Evolutionary conservation across 2,329 filamentous ascomycete species (phyloP), one percentile per base, ranked within the genome.

Genomic region (Fusarium sp.): DNA sequence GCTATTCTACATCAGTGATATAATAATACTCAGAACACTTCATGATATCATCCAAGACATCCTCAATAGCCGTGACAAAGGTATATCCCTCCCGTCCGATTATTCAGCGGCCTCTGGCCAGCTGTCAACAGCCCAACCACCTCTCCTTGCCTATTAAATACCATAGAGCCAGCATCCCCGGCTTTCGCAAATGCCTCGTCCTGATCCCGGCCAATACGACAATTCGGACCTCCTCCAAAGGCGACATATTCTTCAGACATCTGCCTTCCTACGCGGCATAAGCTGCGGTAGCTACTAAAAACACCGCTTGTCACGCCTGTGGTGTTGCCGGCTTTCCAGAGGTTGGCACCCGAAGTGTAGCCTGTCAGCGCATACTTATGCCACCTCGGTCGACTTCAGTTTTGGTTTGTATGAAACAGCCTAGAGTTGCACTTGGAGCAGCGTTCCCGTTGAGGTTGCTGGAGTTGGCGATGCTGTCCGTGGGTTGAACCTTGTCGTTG

Each of bases 31-130:
- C 34, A 4, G 51, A 53, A 14, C 9, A 22, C 5, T 10, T 14
- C 21, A 28, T 34, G 17, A 65, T 61, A 15, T 61, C 52, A 2
- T 47, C 9, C 3, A 65, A 60, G 3, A 61, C 43, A 24, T 61
- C 40, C 33, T 61, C 51, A 14, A 61, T 65, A 10, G 57, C 36
- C 7, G 56, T 65, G 17, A 61, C 52, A 26, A 53, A 36, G 2
- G 19, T 15, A 6, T 55, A 59, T 7, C 44, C 45, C 4, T 7
- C 44, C 45, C 4, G 15, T 6, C 2, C 8, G 7, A 33, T n/a
- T 21, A 13, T 50, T 39, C 11, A 31, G 26, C 4, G 50, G 55
- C 26, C 4, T 17, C n/a, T 55, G 55, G 42, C 49, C 60, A 15
- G 22, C 45, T 24, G 47, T 44, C 7, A 64, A 17, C 17, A 59